Percentiles rank a stretch among this genome's conserved stretches.
phyloP scores from a whole-genome alignment of 1,139 yeast genomes.

The Trichomonascaceae sp. region DNA sequence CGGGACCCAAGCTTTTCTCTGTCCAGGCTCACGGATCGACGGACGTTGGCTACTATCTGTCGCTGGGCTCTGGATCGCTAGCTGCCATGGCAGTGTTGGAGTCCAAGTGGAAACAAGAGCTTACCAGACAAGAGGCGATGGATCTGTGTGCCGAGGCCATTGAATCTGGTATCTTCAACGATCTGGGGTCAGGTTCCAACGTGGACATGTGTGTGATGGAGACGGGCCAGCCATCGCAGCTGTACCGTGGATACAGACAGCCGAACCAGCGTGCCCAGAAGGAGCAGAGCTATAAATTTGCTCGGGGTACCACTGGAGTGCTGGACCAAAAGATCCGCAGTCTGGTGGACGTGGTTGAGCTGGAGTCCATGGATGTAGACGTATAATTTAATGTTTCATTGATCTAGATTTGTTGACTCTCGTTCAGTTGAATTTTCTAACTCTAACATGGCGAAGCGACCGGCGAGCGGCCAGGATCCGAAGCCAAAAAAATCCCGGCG shows the following conservation, averaged over 20 bases:
- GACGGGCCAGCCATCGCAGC: conserved; percentile 61
- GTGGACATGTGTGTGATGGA: conserved; percentile 97
- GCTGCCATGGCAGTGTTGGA: conserved; percentile 98
- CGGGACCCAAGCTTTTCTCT: conserved; percentile 85
- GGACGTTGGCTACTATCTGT: conserved; percentile 83
- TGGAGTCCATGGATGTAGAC: conserved; percentile 59
- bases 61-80: conserved; percentile 93
- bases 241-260: conserved; percentile 74
- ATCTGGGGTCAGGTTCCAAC: conserved; percentile 95
- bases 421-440: neutral
- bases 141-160: conserved; percentile 84
- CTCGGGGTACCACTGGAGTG: conserved; percentile 85
- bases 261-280: conserved; percentile 81
- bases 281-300: conserved; percentile 69
- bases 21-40: conserved; percentile 98
- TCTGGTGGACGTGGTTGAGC: conserved; percentile 60
- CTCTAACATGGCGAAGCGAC: neutral
- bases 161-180: conserved; percentile 98
- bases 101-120: conserved; percentile 65
- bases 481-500: neutral
- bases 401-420: neutral
- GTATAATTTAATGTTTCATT: conserved; percentile 23
- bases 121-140: conserved; percentile 80
- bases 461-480: neutral
- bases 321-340: conserved; percentile 50